Evolutionary conservation across 345 rosid species (phyloP), one percentile per base, ranked within the genome.

Genomic region (Euphorbia peplus): DNA sequence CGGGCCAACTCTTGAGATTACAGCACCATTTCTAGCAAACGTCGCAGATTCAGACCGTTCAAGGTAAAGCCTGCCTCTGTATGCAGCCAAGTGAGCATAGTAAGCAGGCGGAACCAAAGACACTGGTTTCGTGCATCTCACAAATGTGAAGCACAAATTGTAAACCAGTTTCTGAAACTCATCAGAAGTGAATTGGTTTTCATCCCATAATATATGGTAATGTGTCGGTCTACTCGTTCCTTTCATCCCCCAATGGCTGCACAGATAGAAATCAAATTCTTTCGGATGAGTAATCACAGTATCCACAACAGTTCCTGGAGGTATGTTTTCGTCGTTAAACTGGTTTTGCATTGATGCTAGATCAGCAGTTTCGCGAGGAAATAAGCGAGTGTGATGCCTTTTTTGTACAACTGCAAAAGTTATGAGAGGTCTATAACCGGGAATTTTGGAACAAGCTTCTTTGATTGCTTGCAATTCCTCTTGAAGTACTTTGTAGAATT

Each of bases 151-250:
- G 78, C 97, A 91, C 41, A 91, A 85, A 75, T 84, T 85, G 78
- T 91, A 91, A 37, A 87, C 97, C 70, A 93, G 66, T 76, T 86
- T 93, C 82, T 93, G 97, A 14, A 93, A 74, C 54, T 93, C 99
- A 37, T 93, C 99, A 5, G 97, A 93, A 37, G 93, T 93, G 77
- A 93, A 93, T 53, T 84, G 78, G 78, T 82, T 93, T 69, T 93
- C 99, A 74, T 91, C 97, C 90, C 90, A 81, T 48, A 91, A 55
- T 11, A 89, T 78, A 67, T 91, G 97, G 77, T 93, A 93, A 81
- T 89, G 99, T 10, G 97, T 83, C 53, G 99, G 96, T 65, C 93
- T 82, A 79, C 99, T 93, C 50, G 97, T 91, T 3, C 99, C 99
- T 75, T 93, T 93, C 28, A 87, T 88, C 9, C 99, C 98, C 78